Evolutionary conservation across 345 rosid species (phyloP), one percentile per base, ranked within the genome.

Genomic region (Hypericum androsaemum): DNA sequence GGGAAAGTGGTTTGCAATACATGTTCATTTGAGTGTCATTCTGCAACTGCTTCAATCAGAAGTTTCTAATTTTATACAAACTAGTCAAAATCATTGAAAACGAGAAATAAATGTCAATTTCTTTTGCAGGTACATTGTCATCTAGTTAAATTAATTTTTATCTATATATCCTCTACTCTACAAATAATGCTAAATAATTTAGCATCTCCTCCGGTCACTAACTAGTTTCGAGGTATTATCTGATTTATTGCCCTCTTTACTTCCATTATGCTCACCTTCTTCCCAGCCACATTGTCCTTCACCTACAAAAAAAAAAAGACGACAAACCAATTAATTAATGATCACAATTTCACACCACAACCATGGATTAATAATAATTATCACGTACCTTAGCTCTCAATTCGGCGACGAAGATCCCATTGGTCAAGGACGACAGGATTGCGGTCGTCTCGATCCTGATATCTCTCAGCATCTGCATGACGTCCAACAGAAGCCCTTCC

Each of bases 401-500:
- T 76, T 94, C 97, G 1, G 89, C 86, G 6, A 57, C 64, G 36
- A 94, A 83, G 10, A 60, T 64, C 47, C 78, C 81, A 32, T 76
- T 71, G 7, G 38, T 76, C 44, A 74, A 52, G 0, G 79, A 51
- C 5, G 97, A 88, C 54, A 88, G 95, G 17, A 83, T 95, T 0
- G 86, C 41, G 0, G 81, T 83, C 32, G 78, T 64, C 74, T 88
- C 99, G 32, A 94, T 77, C 69, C 84, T 43, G 14, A 78, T 74
- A 10, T 83, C 95, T 41, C 89, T 71, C 5, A 88, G 69, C 70
- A 72, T 69, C 63, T 76, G 85, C 88, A 88, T 90, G 14, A 88
- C 72, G 42, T 88, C 81, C 2, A 94, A 81, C 70, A 94, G 63
- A 64, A 88, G 46, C 43, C 97, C 97, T 57, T 83, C 99, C 49